phyloP scores from a whole-genome alignment of 2,329 filamentous ascomycete genomes.

The Xylaria arbuscula region DNA sequence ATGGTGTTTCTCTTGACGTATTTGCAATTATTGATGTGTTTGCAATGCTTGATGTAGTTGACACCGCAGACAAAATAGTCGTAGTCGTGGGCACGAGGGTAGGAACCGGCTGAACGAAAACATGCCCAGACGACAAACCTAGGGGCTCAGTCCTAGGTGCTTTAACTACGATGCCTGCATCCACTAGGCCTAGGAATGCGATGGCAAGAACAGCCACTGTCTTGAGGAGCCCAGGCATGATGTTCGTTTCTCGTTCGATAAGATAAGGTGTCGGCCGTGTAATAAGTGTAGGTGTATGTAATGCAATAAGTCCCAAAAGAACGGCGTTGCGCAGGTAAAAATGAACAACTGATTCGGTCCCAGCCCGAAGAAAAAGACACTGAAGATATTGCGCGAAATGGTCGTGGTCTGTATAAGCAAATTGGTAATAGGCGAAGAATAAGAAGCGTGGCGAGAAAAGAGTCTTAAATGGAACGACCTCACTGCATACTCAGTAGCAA shows the following conservation, averaged over 20 bases:
- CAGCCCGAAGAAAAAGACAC: background rate
- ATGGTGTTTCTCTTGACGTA: background rate
- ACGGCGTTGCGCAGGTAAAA: background rate
- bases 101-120: conserved; percentile 2
- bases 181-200: conserved; percentile 1
- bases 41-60: background rate
- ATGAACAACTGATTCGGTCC: background rate
- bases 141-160: conserved; percentile 22
- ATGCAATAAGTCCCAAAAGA: background rate
- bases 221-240: conserved; percentile 21
- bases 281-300: background rate
- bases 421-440: background rate
- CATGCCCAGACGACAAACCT: background rate
- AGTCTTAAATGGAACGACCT: background rate
- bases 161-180: conserved; percentile 24
- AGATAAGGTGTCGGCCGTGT: background rate
- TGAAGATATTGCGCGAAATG: background rate
- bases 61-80: background rate
- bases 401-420: background rate
- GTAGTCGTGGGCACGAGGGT: background rate
- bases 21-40: background rate
- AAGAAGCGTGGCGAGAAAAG: background rate
- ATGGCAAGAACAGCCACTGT: conserved; percentile 6
- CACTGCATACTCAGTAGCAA: background rate
- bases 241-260: background rate